Evolutionary conservation across 768 basidiomycete genomes (phyloP).

Genomic region (Termitomyces sp.): DNA sequence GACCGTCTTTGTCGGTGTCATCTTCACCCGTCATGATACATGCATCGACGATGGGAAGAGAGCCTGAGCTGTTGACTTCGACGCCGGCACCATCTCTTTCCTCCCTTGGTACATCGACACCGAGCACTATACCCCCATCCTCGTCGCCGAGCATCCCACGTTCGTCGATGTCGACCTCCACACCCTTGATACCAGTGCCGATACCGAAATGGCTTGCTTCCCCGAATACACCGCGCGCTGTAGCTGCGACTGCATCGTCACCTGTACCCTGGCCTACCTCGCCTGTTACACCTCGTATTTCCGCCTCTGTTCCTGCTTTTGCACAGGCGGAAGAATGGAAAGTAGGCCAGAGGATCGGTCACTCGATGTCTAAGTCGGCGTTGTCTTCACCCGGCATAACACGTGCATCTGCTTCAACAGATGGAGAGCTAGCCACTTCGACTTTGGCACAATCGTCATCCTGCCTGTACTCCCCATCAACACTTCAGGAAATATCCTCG

Average conservation of each 20-base stretch:
- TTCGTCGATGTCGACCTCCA: neutral
- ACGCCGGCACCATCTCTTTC: too few species aligned
- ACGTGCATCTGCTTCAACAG: neutral
- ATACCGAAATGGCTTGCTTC: neutral
- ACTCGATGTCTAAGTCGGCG: neutral
- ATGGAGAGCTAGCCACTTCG: neutral
- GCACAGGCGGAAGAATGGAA: slow-evolving; percentile 69
- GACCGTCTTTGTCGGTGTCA: neutral
- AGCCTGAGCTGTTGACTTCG: neutral
- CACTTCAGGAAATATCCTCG: neutral
- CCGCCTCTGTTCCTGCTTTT: too few species aligned
- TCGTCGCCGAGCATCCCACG: neutral
- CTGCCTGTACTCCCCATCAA: neutral
- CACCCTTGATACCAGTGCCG: too few species aligned
- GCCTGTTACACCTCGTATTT: too few species aligned
- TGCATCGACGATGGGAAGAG: neutral
- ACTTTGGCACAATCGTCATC: too few species aligned
- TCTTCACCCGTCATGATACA: neutral
- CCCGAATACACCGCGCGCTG: neutral
- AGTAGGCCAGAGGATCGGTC: slow-evolving; percentile 18
- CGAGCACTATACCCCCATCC: neutral
- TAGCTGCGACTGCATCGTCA: too few species aligned
- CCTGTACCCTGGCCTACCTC: too few species aligned
- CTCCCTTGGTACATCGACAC: neutral
- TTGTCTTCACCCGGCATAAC: neutral